These are phyloP conservation scores for Karstenula rhodostoma DNA, from an alignment of 2,329 filamentous ascomycete genomes.

Conservation along the genomic window DNA sequence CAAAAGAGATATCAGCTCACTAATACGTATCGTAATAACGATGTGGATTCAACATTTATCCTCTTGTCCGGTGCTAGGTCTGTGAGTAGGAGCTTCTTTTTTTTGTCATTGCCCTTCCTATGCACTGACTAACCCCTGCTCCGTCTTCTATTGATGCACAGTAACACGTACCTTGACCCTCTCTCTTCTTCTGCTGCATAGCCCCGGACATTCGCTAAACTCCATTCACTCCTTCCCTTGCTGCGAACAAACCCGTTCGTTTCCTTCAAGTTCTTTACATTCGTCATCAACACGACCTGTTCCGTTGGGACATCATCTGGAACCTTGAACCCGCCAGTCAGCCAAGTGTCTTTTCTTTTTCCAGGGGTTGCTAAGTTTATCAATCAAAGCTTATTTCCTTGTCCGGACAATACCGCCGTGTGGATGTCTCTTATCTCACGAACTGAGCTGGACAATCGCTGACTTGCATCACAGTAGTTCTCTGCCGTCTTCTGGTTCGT, in stretches of 20 bases:
- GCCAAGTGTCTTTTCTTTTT: neutral
- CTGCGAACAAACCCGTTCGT: neutral
- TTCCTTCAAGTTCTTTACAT: neutral
- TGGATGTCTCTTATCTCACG: neutral
- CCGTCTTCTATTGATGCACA: neutral
- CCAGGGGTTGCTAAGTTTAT: neutral
- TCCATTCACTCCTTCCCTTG: neutral
- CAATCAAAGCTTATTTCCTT: neutral
- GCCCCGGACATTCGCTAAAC: neutral
- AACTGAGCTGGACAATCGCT: neutral
- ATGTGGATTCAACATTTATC: neutral
- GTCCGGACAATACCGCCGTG: neutral
- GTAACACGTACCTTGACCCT: neutral
- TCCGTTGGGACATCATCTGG: neutral
- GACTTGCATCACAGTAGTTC: neutral
- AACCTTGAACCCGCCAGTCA: neutral
- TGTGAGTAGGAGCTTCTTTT: neutral
- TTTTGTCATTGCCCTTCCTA: neutral
- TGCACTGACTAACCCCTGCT: neutral
- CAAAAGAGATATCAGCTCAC: neutral
- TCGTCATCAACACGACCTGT: neutral
- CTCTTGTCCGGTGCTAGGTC: neutral
- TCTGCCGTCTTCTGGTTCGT: neutral
- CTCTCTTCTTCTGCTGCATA: neutral
- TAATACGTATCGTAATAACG: neutral